These are phyloP conservation scores for Pachysandra terminalis DNA, from an alignment of 164 flowering plant genomes.

Conservation along the genomic window DNA sequence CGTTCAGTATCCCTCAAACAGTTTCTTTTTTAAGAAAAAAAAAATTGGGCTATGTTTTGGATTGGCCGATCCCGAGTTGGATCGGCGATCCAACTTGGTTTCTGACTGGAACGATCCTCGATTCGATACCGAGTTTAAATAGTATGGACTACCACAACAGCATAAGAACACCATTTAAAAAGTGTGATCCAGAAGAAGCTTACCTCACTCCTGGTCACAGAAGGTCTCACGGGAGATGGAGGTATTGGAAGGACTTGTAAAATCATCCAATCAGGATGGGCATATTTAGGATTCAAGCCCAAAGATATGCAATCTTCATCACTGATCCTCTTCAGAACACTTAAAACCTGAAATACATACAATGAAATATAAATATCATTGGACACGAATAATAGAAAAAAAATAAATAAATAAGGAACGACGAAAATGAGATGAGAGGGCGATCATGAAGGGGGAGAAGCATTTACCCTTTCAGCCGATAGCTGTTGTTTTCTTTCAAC, in stretches of 20 bases:
- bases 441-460: neutral
- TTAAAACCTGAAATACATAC: conserved; percentile 58
- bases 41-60: no score
- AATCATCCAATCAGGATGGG: conserved; percentile 99
- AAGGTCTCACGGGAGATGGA: conserved; percentile 99
- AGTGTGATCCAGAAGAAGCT: conserved; percentile 15
- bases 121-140: no score
- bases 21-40: no score
- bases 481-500: conserved; percentile 95
- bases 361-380: conserved; percentile 1
- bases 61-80: no score
- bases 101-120: no score
- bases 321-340: conserved; percentile 87
- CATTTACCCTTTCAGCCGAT: conserved; percentile 77
- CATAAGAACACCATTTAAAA: conserved; percentile 3
- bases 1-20: no score
- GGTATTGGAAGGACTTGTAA: conserved; percentile 97
- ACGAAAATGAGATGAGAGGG: neutral
- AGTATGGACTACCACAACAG: neutral
- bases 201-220: conserved; percentile 98
- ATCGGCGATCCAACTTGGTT: no score
- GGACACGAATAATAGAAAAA: neutral
- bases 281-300: conserved; percentile 90
- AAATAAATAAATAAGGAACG: neutral
- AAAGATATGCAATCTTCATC: conserved; percentile 82